Percentiles rank a stretch among this genome's conserved stretches.
phyloP scores from a whole-genome alignment of 805 yeast species.

The Starmerella stellata region DNA sequence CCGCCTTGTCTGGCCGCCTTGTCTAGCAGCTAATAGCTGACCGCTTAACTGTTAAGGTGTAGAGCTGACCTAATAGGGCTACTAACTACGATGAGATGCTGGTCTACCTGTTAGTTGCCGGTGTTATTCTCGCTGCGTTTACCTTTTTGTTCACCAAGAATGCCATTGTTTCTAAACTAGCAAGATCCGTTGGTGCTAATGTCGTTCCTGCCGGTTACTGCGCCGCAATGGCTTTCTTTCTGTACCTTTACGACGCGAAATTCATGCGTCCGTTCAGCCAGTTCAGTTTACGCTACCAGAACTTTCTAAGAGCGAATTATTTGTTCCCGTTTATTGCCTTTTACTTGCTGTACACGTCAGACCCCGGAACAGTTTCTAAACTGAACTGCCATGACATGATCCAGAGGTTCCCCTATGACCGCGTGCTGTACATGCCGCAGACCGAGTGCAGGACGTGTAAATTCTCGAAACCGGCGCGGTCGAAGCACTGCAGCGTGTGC shows the following conservation, averaged over 20 bases:
- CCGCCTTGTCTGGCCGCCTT: too few species aligned
- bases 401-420: conserved; percentile 28
- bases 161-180: conserved; percentile 1
- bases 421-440: conserved; percentile 34
- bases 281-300: conserved; percentile 9
- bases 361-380: conserved; percentile 25
- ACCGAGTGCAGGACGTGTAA: conserved; percentile 33
- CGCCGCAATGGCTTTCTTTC: conserved; percentile 11
- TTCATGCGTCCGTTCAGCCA: conserved; percentile 1
- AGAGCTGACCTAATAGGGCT: too few species aligned
- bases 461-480: conserved; percentile 36
- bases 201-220: conserved; percentile 15
- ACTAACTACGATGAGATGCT: too few species aligned
- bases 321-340: conserved; percentile 15
- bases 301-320: conserved; percentile 10
- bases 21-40: too few species aligned
- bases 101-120: background rate
- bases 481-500: conserved; percentile 42
- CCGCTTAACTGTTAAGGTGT: too few species aligned
- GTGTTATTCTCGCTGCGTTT: background rate
- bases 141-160: background rate
- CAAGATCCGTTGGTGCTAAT: conserved; percentile 11
- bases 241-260: conserved; percentile 10
- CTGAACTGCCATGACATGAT: conserved; percentile 17
- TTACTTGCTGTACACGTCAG: conserved; percentile 21